Base-by-base conservation (phyloP, 352 stramenopile genomes). In the Phytopythium litorale region DNA sequence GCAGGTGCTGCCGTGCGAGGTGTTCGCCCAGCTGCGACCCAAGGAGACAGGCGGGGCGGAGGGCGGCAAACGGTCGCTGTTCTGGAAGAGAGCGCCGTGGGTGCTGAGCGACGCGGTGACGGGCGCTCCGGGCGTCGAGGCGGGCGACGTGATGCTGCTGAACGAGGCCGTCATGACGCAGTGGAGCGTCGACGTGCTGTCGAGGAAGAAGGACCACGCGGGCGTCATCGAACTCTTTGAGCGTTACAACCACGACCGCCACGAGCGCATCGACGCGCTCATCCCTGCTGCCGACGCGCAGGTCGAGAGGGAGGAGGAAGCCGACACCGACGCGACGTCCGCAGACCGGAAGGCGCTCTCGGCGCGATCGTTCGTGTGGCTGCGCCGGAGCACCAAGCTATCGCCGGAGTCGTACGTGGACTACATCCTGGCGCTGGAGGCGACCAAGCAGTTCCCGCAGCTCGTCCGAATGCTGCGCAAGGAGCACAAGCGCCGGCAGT, bases 1-100 rank as follows among this genome's bases (percentile, higher is more conserved):
- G 64, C 75, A 81, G 53, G 62, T 84, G 21, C 57, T 78, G 15
- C 73, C 75, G 28, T 62, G 66, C 23, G 62, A 72, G 43, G 51
- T 70, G 25, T 84, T 76, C 46, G 63, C 68, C 13, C 57, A 62
- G 32, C 60, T 81, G 0, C 58, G 51, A 4, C 9, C 33, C 21
- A 43, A 30, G n/a, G 11, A 30, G 9, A 57, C 4, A 33, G 16
- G 18, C 32, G 8, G 32, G 0, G 25, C 7, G 2, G 46, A 16
- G 7, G n/a, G 51, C 11, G n/a, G 7, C 11, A 25, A 46, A n/a
- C 6, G 21, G 4, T 33, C 32, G 1, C 2, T 33, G 7, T 46
- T 57, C 32, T 33, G 51, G 32, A 30, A 46, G 19, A 25, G 28
- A 7, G 33, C 51, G 19, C 19, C 51, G 51, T 57, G 51, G 51